These are phyloP conservation scores for Colletotrichum caudatum DNA, from an alignment of 2,329 filamentous ascomycete genomes.

Conservation along the genomic window DNA sequence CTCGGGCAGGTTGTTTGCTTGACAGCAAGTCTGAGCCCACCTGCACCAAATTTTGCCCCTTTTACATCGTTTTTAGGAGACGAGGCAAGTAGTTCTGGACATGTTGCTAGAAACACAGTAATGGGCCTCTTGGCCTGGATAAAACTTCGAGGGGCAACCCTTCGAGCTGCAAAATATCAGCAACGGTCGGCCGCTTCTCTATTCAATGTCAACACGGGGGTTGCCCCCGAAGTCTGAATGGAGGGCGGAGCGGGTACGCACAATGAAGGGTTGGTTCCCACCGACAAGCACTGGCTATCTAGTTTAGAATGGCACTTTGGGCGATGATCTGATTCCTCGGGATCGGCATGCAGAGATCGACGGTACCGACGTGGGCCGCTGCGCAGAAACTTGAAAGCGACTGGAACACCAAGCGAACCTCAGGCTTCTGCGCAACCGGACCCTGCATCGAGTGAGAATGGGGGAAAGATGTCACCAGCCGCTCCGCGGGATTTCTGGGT, in stretches of 20 bases:
- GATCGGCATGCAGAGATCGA: conserved; percentile 37
- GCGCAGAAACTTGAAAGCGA: background rate
- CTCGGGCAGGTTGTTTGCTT: background rate
- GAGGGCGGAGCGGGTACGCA: background rate
- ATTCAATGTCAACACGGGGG: background rate
- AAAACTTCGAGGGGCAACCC: background rate
- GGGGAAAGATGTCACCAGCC: background rate
- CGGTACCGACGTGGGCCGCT: conserved; percentile 28
- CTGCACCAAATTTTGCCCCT: background rate
- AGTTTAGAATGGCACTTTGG: background rate
- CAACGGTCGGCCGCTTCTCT: background rate
- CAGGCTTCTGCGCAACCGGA: conserved; percentile 13
- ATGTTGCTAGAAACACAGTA: background rate
- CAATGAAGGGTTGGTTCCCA: background rate
- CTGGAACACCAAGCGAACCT: conserved; percentile 1
- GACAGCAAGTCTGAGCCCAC: background rate
- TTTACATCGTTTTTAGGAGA: no score
- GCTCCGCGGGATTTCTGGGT: background rate
- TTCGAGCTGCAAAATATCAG: background rate
- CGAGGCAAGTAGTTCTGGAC: background rate
- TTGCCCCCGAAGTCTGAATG: background rate
- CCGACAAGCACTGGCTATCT: background rate
- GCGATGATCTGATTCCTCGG: conserved; percentile 23
- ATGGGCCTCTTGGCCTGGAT: background rate
- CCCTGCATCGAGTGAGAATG: conserved; percentile 8